A percentile compares a stretch with the other conserved stretches of the same genome.
Evolutionary conservation across 805 yeast species (phyloP).

Genomic region (Pichia californica): DNA sequence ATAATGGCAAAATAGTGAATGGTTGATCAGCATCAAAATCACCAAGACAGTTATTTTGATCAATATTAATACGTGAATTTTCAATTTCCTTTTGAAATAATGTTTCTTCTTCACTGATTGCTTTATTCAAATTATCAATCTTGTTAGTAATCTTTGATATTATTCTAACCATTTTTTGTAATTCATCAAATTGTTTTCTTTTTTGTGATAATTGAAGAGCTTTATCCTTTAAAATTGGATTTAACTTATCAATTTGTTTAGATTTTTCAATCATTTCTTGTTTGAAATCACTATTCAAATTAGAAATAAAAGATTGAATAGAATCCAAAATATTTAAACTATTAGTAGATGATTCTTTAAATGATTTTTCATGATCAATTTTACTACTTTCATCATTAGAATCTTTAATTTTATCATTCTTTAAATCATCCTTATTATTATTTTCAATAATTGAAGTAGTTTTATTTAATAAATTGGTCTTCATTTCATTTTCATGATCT

Average conservation of each 20-base stretch:
- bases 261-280: slow-evolving; percentile 50
- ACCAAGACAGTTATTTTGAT: slow-evolving; percentile 39
- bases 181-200: slow-evolving; percentile 44
- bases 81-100: slow-evolving; percentile 40
- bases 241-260: slow-evolving; percentile 43
- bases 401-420: background rate
- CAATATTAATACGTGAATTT: slow-evolving; percentile 26
- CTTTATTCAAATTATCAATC: slow-evolving; percentile 51
- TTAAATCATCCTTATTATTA: background rate
- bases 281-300: slow-evolving; percentile 54
- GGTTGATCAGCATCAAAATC: slow-evolving; percentile 87
- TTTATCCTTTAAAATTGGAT: slow-evolving; percentile 51
- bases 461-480: background rate
- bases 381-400: too few species aligned
- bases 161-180: slow-evolving; percentile 38
- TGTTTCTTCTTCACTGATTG: slow-evolving; percentile 56
- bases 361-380: background rate
- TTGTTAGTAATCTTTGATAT: slow-evolving; percentile 48
- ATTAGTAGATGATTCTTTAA: background rate
- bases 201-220: slow-evolving; percentile 44
- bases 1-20: slow-evolving; percentile 61
- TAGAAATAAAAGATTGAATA: slow-evolving; percentile 43
- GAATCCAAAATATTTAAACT: slow-evolving; percentile 41
- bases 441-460: background rate
- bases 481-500: background rate